phyloP scores from a whole-genome alignment of 371 early-diverging fungal genomes.

The Mortierella sp. region DNA sequence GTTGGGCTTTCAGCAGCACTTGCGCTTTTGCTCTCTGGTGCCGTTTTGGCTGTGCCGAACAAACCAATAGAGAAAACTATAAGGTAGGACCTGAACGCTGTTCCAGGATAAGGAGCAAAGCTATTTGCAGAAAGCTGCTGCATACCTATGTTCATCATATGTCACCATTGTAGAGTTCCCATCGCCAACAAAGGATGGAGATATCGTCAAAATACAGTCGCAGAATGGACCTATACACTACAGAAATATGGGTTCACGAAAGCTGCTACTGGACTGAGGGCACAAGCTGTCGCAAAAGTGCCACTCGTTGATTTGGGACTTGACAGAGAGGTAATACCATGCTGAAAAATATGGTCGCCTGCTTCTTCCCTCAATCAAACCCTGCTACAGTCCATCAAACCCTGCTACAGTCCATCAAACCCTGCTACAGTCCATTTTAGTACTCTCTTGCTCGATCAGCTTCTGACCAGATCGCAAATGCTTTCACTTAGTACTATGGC shows the following conservation, averaged over 20 bases:
- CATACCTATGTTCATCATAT: too few species aligned
- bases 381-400: too few species aligned
- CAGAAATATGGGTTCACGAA: neutral
- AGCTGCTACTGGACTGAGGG: neutral
- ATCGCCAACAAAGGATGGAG: neutral
- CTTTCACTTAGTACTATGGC: slow-evolving; percentile 8
- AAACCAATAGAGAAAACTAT: too few species aligned
- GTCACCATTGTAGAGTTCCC: neutral
- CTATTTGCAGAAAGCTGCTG: too few species aligned
- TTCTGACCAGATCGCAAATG: too few species aligned
- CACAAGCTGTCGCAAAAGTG: neutral
- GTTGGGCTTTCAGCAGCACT: neutral
- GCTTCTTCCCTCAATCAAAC: too few species aligned
- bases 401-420: too few species aligned
- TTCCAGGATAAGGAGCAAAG: too few species aligned
- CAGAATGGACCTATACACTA: neutral
- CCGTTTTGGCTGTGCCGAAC: neutral
- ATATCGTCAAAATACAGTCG: neutral
- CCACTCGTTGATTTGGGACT: slow-evolving; percentile 3
- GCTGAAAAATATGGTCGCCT: too few species aligned
- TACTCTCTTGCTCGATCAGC: too few species aligned
- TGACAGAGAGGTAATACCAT: neutral
- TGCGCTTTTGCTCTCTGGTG: neutral
- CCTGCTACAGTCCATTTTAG: too few species aligned
- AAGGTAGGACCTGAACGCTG: too few species aligned